These are phyloP conservation scores for Botrytis pseudocinerea DNA, from an alignment of 2,329 filamentous ascomycete species.

Conservation along the genomic window DNA sequence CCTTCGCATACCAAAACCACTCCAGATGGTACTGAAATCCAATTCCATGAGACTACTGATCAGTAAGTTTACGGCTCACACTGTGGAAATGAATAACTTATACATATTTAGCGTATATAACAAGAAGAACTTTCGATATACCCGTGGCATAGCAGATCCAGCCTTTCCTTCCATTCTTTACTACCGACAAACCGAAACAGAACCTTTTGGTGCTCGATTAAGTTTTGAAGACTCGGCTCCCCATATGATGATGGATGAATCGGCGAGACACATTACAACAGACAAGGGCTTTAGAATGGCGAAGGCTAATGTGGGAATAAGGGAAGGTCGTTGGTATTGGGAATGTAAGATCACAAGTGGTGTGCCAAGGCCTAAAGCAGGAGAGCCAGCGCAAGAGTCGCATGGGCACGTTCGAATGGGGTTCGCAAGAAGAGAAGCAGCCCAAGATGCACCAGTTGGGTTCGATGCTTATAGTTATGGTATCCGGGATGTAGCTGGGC, in stretches of 20 bases:
- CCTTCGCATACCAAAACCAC: conserved; percentile 54
- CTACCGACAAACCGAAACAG: conserved; percentile 85
- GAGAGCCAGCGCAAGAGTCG: conserved; percentile 31
- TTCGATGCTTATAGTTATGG: conserved; percentile 94
- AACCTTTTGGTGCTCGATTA: conserved; percentile 79
- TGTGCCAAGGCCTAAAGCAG: conserved; percentile 49
- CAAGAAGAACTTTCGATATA: conserved; percentile 80
- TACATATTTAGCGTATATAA: conserved; percentile 54
- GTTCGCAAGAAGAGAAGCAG: conserved; percentile 79
- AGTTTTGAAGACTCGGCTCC: conserved; percentile 90
- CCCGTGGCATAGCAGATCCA: conserved; percentile 86
- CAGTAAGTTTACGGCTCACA: conserved; percentile 51
- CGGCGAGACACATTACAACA: conserved; percentile 77
- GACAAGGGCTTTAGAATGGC: conserved; percentile 92
- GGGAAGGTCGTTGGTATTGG: conserved; percentile 91
- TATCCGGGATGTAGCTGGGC: conserved; percentile 83
- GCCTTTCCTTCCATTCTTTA: conserved; percentile 82
- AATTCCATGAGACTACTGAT: conserved; percentile 64
- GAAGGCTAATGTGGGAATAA: conserved; percentile 83
- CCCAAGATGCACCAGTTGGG: conserved; percentile 78
- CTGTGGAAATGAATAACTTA: conserved; percentile 25
- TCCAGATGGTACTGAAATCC: conserved; percentile 52
- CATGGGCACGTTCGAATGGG: conserved; percentile 75
- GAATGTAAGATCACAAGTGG: conserved; percentile 88
- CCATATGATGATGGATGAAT: conserved; percentile 78